Percentiles rank a stretch among this genome's conserved stretches.
Evolutionary conservation across 2,329 filamentous ascomycete species (phyloP).

Genomic region (Xylariaceae sp.): DNA sequence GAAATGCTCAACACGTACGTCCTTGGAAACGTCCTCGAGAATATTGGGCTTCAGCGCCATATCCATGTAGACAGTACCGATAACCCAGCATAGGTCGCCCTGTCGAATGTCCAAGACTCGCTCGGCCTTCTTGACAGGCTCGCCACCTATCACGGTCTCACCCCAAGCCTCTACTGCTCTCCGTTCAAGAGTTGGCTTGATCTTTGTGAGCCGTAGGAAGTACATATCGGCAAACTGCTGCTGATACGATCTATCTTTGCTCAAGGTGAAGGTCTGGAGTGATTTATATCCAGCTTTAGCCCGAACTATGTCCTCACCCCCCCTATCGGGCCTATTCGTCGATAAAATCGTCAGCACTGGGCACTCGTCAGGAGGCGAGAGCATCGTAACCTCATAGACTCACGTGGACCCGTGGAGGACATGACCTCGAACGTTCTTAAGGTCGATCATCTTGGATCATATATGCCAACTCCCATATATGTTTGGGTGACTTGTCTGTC

Average conservation of each 20-base stretch:
- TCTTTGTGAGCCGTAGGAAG: constrained; percentile 79
- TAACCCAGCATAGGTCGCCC: constrained; percentile 91
- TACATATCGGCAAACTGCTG: constrained; percentile 99
- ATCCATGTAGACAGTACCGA: constrained; percentile 94
- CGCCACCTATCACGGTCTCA: constrained; percentile 70
- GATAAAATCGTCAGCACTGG: not conserved
- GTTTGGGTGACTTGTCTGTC: not conserved
- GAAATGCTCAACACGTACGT: constrained; percentile 49
- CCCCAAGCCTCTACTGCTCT: constrained; percentile 72
- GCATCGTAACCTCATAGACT: constrained; percentile 21
- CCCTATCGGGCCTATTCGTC: constrained; percentile 29
- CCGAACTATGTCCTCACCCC: constrained; percentile 43
- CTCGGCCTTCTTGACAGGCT: constrained; percentile 70
- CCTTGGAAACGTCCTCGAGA: constrained; percentile 88
- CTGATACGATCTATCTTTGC: constrained; percentile 69
- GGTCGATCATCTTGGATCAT: constrained; percentile 36
- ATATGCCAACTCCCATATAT: not conserved
- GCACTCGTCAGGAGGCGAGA: not conserved
- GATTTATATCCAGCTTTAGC: constrained; percentile 62
- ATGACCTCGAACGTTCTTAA: constrained; percentile 40
- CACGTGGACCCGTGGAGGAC: constrained; percentile 48
- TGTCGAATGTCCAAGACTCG: constrained; percentile 92
- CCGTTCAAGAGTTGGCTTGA: constrained; percentile 77
- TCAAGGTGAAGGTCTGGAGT: constrained; percentile 67
- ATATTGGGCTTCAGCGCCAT: constrained; percentile 96